Base-by-base conservation (phyloP, 2,329 filamentous ascomycete species). In the Juglanconis sp. region DNA sequence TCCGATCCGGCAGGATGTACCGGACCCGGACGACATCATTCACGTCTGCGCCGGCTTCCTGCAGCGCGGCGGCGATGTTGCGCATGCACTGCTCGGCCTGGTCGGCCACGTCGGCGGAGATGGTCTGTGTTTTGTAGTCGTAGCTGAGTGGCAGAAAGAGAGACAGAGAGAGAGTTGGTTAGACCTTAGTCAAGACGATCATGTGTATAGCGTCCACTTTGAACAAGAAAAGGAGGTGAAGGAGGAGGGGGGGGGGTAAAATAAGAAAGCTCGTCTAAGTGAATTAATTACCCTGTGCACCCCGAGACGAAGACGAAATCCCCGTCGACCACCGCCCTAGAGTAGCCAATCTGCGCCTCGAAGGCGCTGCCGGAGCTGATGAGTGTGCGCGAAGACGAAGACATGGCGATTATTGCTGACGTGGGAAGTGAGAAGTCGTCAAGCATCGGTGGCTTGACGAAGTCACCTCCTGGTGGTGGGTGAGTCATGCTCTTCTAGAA, bases 221-320 rank as follows among this genome's bases (percentile, higher is more conserved):
- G 38, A 4, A 51, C 15, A 42, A 13, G 36, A n/a, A n/a, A 17
- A 24, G 8, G 10, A 31, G 17, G 15, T 48, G 50, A 46, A 42
- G 36, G 54, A 10, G 34, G 42, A 13, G 17, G 34, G n/a, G 11
- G 7, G 57, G 13, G n/a, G 53, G 36, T 44, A 31, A 31, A 8
- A 53, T 9, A 50, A 8, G 49, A 53, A 30, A 40, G 5, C 17
- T n/a, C 2, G 17, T 52, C 24, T n/a, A 5, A 46, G 15, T 36
- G 31, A 31, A 49, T 4, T 1, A 58, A 64, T 56, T 65, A 81
- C 80, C 81, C 81, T 3, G 81, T 84, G 42, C 80, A 83, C 0
- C 81, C 81, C 2, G 81, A 83, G 4, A 84, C 79, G 59, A 83
- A 78, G 10, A 84, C 70, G 74, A 78, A 80, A 54, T 80, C 79